Evolutionary conservation across 2,329 filamentous ascomycete genomes (phyloP).

Genomic region (Fusarium robinianum): DNA sequence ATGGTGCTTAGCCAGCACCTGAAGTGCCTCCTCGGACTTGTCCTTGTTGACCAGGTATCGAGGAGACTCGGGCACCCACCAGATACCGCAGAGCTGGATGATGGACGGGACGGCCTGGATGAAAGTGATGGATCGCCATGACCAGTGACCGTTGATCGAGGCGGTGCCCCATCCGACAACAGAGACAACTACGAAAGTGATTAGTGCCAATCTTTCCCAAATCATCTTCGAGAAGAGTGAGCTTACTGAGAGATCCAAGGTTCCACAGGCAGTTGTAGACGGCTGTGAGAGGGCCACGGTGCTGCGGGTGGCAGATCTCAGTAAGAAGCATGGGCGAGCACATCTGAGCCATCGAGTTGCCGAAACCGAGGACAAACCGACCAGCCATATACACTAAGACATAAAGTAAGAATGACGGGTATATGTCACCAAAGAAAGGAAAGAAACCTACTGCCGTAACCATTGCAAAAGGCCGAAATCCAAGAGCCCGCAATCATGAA

Average conservation of each 20-base stretch:
- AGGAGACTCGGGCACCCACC: constrained; percentile 69
- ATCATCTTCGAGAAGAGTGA: neutral
- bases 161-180: constrained; percentile 68
- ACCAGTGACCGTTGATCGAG: constrained; percentile 63
- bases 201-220: neutral
- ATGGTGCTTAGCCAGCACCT: constrained; percentile 66
- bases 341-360: constrained; percentile 67
- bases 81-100: constrained; percentile 68
- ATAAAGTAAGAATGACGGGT: neutral
- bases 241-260: constrained; percentile 53
- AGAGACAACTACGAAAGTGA: constrained; percentile 50
- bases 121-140: constrained; percentile 69
- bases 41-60: constrained; percentile 69
- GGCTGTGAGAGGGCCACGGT: constrained; percentile 66
- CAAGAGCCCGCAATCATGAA: constrained; percentile 53
- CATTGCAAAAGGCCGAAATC: constrained; percentile 49
- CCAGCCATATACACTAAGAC: constrained; percentile 47
- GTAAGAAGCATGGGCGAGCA: constrained; percentile 66
- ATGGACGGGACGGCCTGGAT: constrained; percentile 65
- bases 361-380: constrained; percentile 60
- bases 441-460: constrained; percentile 47
- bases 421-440: too few relatives aligned
- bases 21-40: constrained; percentile 63
- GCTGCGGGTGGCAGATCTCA: constrained; percentile 70
- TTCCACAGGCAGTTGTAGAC: constrained; percentile 74